A percentile compares a stretch with the other conserved stretches of the same genome.
Evolutionary conservation across 2,329 filamentous ascomycete species (phyloP).

Genomic region (Stromatinia cepivora): DNA sequence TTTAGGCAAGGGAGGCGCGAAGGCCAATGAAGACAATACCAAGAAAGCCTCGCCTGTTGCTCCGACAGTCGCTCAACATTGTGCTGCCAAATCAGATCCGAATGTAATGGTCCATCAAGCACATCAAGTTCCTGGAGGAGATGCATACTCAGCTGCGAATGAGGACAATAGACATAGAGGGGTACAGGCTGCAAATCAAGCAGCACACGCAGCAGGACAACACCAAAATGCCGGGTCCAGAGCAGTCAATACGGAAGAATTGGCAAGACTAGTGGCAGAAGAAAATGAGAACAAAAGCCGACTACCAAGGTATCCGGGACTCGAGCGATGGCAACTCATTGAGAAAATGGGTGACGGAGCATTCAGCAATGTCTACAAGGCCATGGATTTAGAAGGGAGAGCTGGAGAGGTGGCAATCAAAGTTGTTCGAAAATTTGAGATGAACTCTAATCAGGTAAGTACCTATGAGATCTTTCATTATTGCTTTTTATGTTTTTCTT

Average conservation of each 20-base stretch:
- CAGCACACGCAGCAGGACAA: conserved; percentile 64
- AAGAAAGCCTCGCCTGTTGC: conserved; percentile 47
- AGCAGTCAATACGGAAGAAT: conserved; percentile 63
- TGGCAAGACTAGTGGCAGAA: conserved; percentile 86
- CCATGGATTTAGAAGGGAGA: conserved; percentile 70
- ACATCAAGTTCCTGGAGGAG: conserved; percentile 48
- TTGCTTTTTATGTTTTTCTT: conserved; percentile 31
- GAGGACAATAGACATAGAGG: conserved; percentile 63
- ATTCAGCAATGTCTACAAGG: conserved; percentile 97
- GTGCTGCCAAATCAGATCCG: conserved; percentile 50
- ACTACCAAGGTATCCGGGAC: conserved; percentile 80
- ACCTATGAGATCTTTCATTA: conserved; percentile 37
- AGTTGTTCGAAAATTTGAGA: conserved; percentile 97
- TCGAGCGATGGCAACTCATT: conserved; percentile 81
- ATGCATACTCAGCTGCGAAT: conserved; percentile 64
- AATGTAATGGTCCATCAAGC: conserved; percentile 60
- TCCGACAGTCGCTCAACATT: conserved; percentile 49
- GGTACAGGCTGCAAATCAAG: conserved; percentile 65
- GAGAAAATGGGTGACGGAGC: conserved; percentile 99
- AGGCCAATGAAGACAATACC: conserved; percentile 59
- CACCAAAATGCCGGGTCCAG: conserved; percentile 44
- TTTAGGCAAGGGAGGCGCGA: conserved; percentile 42
- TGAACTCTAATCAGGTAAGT: conserved; percentile 98
- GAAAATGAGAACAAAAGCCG: conserved; percentile 84
- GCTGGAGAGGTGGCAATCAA: conserved; percentile 91